Conservation (phyloP, 169 alveolate genomes). For the Eimeria sp. region DNA sequence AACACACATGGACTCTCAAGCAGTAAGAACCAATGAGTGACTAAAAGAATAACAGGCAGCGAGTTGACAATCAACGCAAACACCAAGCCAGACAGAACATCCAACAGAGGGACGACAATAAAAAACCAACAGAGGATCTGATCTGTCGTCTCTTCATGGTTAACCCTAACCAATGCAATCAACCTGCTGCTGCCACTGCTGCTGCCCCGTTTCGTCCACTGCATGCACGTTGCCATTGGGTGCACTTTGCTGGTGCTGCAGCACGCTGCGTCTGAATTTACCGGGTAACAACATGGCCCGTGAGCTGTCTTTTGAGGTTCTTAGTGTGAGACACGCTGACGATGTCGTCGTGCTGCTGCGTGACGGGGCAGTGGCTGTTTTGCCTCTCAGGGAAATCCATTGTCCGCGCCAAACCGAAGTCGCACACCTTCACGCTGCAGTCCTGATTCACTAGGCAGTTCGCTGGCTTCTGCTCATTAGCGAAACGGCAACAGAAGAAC, state of each 20-base stretch:
- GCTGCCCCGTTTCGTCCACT: background rate
- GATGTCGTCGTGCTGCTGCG: slow-evolving; percentile 81
- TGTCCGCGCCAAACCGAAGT: slow-evolving; percentile 98
- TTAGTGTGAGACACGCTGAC: slow-evolving; percentile 84
- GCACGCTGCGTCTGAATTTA: background rate
- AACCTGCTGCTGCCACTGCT: background rate
- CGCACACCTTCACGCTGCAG: slow-evolving; percentile 99
- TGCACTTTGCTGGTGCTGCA: background rate
- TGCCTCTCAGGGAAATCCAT: slow-evolving; percentile 73
- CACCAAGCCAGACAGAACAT: background rate
- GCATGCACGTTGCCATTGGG: background rate
- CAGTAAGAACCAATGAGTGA: background rate
- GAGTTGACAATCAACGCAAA: background rate
- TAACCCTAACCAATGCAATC: background rate
- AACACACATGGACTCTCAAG: background rate
- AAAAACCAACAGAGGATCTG: background rate
- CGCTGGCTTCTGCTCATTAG: slow-evolving; percentile 96
- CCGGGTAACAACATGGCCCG: slow-evolving; percentile 99
- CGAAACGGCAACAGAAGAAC: background rate
- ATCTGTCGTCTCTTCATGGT: background rate
- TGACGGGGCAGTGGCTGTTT: slow-evolving; percentile 67
- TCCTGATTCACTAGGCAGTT: slow-evolving; percentile 98
- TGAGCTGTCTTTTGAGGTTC: slow-evolving; percentile 95
- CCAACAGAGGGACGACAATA: background rate
- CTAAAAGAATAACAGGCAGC: background rate